Percentiles rank a stretch among this genome's conserved stretches.
These are phyloP conservation scores for Penicillium sp. DNA, from an alignment of 2,329 filamentous ascomycete genomes.

Conservation along the genomic window DNA sequence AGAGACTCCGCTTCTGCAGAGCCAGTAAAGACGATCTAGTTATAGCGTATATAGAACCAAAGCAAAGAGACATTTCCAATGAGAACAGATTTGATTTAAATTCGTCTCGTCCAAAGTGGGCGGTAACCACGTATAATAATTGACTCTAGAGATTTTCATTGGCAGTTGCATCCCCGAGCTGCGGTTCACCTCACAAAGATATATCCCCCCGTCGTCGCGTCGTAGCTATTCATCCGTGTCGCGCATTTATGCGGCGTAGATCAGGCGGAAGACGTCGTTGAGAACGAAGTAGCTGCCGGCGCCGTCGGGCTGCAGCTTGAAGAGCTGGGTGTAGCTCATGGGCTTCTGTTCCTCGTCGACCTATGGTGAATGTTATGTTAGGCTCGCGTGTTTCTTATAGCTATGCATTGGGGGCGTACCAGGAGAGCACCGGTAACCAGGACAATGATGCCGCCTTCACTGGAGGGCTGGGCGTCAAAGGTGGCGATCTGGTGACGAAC, in stretches of 20 bases:
- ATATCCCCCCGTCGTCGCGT: slow-evolving; percentile 18
- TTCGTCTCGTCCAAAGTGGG: background rate
- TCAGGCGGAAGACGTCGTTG: slow-evolving; percentile 93
- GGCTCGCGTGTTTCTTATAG: background rate
- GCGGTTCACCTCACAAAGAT: slow-evolving; percentile 1
- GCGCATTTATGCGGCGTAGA: slow-evolving; percentile 53
- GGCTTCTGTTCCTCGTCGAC: slow-evolving; percentile 81
- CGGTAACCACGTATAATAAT: background rate
- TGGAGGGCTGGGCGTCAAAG: slow-evolving; percentile 78
- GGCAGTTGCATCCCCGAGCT: background rate
- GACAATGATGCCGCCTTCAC: slow-evolving; percentile 72
- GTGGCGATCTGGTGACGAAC: slow-evolving; percentile 76
- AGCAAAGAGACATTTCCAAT: slow-evolving; percentile 1
- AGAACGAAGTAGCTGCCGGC: slow-evolving; percentile 75
- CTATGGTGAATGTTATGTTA: slow-evolving; percentile 45
- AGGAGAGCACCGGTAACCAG: slow-evolving; percentile 82
- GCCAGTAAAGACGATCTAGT: slow-evolving; percentile 15
- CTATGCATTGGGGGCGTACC: slow-evolving; percentile 52
- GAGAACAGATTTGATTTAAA: background rate
- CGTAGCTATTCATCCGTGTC: slow-evolving; percentile 8
- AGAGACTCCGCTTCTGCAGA: slow-evolving; percentile 36
- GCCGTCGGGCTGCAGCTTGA: slow-evolving; percentile 73
- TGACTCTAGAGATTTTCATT: slow-evolving; percentile 1
- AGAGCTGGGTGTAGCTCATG: slow-evolving; percentile 88
- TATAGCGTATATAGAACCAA: background rate